Base-by-base conservation (phyloP, 345 rosid genomes). In the Populus alba region DNA sequence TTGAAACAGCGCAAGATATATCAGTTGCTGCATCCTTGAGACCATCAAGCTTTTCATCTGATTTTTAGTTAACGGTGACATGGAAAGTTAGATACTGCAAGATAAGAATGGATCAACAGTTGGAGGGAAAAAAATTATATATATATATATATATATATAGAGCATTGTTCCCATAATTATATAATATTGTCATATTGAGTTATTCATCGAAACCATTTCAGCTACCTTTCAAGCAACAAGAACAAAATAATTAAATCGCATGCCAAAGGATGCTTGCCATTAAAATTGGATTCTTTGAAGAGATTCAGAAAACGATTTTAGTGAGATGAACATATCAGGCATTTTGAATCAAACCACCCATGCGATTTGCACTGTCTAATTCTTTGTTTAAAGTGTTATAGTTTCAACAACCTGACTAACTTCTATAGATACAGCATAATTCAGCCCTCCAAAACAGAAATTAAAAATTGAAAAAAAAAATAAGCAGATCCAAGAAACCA, bases 21-120 rank as follows among this genome's bases (percentile, higher is more conserved):
- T 90, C 88, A n/a, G 84, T 84, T 49, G 87, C 90, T 49, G 87
- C 88, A 89, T 94, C 93, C 84, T 86, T 89, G 43, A 75, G 76
- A 39, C 79, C 86, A 27, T 83, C 87, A 77, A 76, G 75, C 29
- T 87, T 91, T 76, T 73, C 87, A 80, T 87, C 99, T 90, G 86
- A 80, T 55, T 39, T 84, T 86, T 53, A 65, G 73, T 79, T 45
- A 47, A 41, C 18, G 49, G 4, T 33, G 69, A 38, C 25, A 80
- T 23, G 72, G 33, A 23, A 70, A 38, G 12, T 68, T n/a, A 22
- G 23, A 23, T 43, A 6, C 63, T 18, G n/a, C 41, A 67, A 73
- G 49, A 82, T 84, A 47, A 82, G 72, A 78, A 16, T 39, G 33
- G 39, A 62, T 35, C 62, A 51, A 38, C 22, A 63, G 55, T 37